Percentiles rank a stretch among this genome's conserved stretches.
Evolutionary conservation across 495 filamentous ascomycete genomes (phyloP).

Genomic region (Chlorociboria aeruginascens): DNA sequence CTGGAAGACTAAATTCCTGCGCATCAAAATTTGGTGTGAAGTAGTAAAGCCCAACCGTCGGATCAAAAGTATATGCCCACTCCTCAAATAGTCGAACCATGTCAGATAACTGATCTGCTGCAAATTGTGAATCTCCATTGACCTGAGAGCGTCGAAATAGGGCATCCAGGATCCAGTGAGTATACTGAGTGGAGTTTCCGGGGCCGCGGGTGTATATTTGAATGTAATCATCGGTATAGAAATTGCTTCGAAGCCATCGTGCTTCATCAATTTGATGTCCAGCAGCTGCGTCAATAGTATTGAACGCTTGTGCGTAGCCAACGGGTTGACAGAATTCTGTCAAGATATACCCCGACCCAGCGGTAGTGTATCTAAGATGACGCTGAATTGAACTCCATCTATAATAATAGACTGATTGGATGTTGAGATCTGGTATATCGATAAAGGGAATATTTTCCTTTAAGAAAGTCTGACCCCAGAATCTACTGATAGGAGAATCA

Average conservation of each 20-base stretch:
- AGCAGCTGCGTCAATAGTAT: slow-evolving; percentile 30
- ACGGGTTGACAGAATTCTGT: slow-evolving; percentile 33
- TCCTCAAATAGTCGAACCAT: slow-evolving; percentile 28
- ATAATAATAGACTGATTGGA: slow-evolving; percentile 37
- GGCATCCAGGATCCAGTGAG: slow-evolving; percentile 32
- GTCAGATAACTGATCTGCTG: slow-evolving; percentile 27
- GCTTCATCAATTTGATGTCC: slow-evolving; percentile 34
- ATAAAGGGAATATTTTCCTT: slow-evolving; percentile 36
- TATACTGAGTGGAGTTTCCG: slow-evolving; percentile 29
- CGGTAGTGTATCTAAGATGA: slow-evolving; percentile 28
- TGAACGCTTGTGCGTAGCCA: slow-evolving; percentile 25
- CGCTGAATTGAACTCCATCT: slow-evolving; percentile 29
- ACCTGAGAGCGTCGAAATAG: slow-evolving; percentile 27
- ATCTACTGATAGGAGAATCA: too few species aligned
- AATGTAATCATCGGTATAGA: slow-evolving; percentile 30
- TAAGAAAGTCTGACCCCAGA: too few species aligned
- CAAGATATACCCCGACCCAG: slow-evolving; percentile 31
- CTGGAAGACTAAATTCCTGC: slow-evolving; percentile 32
- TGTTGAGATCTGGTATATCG: slow-evolving; percentile 29
- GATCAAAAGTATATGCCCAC: slow-evolving; percentile 28
- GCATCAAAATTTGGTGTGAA: slow-evolving; percentile 31
- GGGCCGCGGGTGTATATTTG: slow-evolving; percentile 30
- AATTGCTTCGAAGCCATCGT: slow-evolving; percentile 31
- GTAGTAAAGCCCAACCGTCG: slow-evolving; percentile 27
- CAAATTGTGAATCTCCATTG: slow-evolving; percentile 27